Percentiles rank a stretch among this genome's conserved stretches.
These are phyloP conservation scores for Pseudozyma pruni DNA, from an alignment of 1,284 basidiomycete genomes.

Conservation along the genomic window DNA sequence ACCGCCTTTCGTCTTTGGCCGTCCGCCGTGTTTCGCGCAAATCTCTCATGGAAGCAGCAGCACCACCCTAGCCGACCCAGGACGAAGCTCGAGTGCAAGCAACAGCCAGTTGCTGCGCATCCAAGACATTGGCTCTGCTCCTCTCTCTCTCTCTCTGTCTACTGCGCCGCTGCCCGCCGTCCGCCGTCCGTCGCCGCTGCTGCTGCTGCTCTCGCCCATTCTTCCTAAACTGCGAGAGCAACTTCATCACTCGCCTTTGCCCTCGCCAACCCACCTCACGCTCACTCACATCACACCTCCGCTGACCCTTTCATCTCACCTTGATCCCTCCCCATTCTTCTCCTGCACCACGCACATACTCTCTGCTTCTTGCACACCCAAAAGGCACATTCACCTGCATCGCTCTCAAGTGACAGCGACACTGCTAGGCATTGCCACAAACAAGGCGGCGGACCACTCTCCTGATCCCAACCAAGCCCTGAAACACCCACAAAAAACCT, in stretches of 20 bases:
- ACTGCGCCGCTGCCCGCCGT: too few species aligned
- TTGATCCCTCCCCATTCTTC: slow-evolving; percentile 3
- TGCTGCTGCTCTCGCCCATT: too few species aligned
- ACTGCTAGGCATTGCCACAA: slow-evolving; percentile 29
- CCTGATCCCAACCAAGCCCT: not conserved
- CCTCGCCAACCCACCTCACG: slow-evolving; percentile 1
- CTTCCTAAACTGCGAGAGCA: too few species aligned
- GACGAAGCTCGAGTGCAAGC: too few species aligned
- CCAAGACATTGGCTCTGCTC: too few species aligned
- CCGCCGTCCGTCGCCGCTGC: too few species aligned
- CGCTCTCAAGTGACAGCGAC: slow-evolving; percentile 9
- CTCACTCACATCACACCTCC: slow-evolving; percentile 1
- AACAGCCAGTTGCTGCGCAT: too few species aligned
- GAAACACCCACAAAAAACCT: slow-evolving; percentile 31
- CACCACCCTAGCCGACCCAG: too few species aligned
- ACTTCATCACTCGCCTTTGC: not conserved
- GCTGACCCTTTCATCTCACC: too few species aligned
- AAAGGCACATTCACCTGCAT: slow-evolving; percentile 14
- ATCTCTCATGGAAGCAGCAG: too few species aligned
- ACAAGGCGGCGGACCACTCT: slow-evolving; percentile 16
- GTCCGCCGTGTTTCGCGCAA: not conserved
- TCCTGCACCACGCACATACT: slow-evolving; percentile 15
- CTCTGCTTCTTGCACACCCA: slow-evolving; percentile 7
- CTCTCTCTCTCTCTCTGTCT: not conserved
- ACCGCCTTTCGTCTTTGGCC: not conserved